Percentiles rank a stretch among this genome's conserved stretches.
Conservation (phyloP, 257 asterid genomes). For the Striga asiatica region DNA sequence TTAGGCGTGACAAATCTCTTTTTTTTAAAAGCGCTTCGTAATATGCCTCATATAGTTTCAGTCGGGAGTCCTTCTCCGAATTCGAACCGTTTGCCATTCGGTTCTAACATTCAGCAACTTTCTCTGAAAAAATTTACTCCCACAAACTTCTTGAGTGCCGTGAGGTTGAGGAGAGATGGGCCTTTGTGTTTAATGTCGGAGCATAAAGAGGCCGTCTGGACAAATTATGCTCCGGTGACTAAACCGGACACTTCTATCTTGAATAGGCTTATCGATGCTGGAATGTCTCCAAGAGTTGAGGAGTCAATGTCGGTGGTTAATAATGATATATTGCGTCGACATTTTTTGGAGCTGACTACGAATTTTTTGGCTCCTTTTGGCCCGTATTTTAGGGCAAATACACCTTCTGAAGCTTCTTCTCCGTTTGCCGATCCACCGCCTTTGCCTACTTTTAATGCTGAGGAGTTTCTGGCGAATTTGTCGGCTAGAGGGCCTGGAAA, state of each 20-base stretch:
- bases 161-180: slow-evolving; percentile 87
- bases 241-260: slow-evolving; percentile 91
- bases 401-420: slow-evolving; percentile 88
- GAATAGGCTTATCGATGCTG: slow-evolving; percentile 96
- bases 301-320: slow-evolving; percentile 99
- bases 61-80: slow-evolving; percentile 77
- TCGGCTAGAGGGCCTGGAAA: slow-evolving; percentile 94
- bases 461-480: slow-evolving; percentile 58
- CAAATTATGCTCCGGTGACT: slow-evolving; percentile 62
- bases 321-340: slow-evolving; percentile 95
- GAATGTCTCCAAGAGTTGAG: slow-evolving; percentile 94
- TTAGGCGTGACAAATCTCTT: slow-evolving; percentile 94
- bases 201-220: slow-evolving; percentile 92
- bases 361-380: slow-evolving; percentile 98
- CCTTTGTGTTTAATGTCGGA: slow-evolving; percentile 93
- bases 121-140: slow-evolving; percentile 74
- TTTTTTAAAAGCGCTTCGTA: slow-evolving; percentile 80
- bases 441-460: slow-evolving; percentile 64
- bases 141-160: slow-evolving; percentile 70
- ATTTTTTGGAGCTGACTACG: slow-evolving; percentile 94
- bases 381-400: slow-evolving; percentile 72
- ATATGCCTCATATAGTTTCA: slow-evolving; percentile 82
- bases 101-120: slow-evolving; percentile 43
- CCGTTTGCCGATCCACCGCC: slow-evolving; percentile 92
- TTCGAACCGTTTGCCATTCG: slow-evolving; percentile 38